A percentile compares a stretch with the other conserved stretches of the same genome.
Conservation (phyloP, 176 grass and related monocot species). For the Saccharum spontaneum region DNA sequence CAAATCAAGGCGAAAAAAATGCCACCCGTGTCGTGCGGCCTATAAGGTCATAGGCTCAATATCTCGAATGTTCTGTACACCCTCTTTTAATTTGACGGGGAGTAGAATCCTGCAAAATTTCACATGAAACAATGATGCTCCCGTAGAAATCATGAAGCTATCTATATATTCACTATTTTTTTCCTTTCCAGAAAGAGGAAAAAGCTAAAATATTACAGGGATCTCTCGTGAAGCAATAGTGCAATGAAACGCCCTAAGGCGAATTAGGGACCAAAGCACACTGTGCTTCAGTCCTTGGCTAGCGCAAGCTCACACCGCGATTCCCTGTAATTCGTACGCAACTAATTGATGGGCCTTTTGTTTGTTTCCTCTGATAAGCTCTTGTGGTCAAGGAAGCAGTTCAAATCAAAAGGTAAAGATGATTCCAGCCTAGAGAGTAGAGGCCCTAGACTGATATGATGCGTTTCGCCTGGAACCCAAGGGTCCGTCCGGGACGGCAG, state of each 20-base stretch:
- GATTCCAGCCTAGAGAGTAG: background rate
- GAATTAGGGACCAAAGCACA: background rate
- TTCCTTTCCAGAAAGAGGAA: background rate
- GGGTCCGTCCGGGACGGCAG: background rate
- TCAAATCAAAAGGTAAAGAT: constrained; percentile 27
- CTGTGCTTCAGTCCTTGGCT: background rate
- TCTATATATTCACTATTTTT: background rate
- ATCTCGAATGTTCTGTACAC: background rate
- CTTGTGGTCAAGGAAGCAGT: background rate
- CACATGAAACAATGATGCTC: background rate
- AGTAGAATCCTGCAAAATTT: too few relatives aligned
- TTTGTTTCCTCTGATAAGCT: constrained; percentile 25
- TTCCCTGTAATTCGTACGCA: background rate
- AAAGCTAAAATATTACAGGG: background rate
- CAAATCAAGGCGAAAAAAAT: constrained; percentile 12
- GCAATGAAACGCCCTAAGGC: too few relatives aligned
- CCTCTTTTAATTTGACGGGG: too few relatives aligned
- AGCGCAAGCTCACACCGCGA: background rate
- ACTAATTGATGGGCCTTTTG: constrained; percentile 1
- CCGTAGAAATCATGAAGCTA: background rate
- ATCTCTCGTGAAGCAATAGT: background rate
- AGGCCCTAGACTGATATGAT: background rate
- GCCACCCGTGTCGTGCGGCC: background rate
- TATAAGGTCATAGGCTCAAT: background rate
- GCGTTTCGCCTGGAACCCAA: background rate